Conservation (phyloP, 192 early-diverging fungal genomes). For the Cetraspora pellucida region DNA sequence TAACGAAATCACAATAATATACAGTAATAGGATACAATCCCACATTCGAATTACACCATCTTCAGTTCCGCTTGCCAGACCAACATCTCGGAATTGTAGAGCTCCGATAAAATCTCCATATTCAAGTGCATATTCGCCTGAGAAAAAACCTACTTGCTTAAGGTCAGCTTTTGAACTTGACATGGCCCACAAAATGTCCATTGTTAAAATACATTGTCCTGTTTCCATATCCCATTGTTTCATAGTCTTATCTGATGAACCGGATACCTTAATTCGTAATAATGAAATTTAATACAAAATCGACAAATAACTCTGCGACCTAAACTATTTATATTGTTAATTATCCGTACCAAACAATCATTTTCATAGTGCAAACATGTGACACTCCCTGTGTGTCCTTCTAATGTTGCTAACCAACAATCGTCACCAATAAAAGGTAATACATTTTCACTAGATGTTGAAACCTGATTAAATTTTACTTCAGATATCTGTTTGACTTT, state of each 20-base stretch:
- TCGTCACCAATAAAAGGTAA: slow-evolving; percentile 26
- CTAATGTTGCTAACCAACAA: slow-evolving; percentile 44
- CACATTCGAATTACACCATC: slow-evolving; percentile 78
- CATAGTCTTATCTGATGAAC: slow-evolving; percentile 75
- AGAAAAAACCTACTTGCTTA: slow-evolving; percentile 34
- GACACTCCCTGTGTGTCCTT: slow-evolving; percentile 50
- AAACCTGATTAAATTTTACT: background rate
- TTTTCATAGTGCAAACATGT: slow-evolving; percentile 59
- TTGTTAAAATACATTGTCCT: slow-evolving; percentile 61
- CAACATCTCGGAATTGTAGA: slow-evolving; percentile 73
- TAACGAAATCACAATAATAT: background rate
- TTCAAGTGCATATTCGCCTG: slow-evolving; percentile 37
- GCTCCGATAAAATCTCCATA: slow-evolving; percentile 64
- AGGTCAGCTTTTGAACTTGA: slow-evolving; percentile 22
- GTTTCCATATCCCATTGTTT: slow-evolving; percentile 78
- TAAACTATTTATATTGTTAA: background rate
- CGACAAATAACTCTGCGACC: slow-evolving; percentile 40
- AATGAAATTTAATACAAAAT: slow-evolving; percentile 42
- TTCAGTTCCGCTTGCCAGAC: slow-evolving; percentile 70
- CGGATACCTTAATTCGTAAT: slow-evolving; percentile 62
- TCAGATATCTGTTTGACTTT: background rate
- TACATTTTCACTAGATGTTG: slow-evolving; percentile 34
- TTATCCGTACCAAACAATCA: slow-evolving; percentile 47
- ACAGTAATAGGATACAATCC: slow-evolving; percentile 57
- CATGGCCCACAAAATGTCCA: slow-evolving; percentile 74